A percentile compares a stretch with the other conserved stretches of the same genome.
phyloP scores from a whole-genome alignment of 2,329 filamentous ascomycete genomes.

The Tolypocladium album region DNA sequence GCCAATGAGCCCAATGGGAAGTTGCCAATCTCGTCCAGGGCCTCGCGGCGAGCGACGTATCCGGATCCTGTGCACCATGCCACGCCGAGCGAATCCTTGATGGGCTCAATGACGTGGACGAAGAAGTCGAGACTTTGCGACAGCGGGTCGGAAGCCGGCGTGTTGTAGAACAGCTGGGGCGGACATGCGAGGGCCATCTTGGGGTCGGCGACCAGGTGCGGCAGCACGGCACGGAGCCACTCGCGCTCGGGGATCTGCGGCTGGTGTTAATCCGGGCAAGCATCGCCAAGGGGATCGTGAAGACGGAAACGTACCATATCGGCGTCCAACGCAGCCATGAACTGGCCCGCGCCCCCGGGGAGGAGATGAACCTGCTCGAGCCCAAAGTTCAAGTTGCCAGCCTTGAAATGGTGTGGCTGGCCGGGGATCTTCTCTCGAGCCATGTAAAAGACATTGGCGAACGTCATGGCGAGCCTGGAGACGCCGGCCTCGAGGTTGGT shows the following conservation, averaged over 20 bases:
- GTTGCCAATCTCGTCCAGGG: conserved; percentile 49
- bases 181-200: conserved; percentile 50
- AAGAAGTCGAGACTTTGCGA: conserved; percentile 48
- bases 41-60: conserved; percentile 46
- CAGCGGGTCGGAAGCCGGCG: conserved; percentile 46
- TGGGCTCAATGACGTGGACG: conserved; percentile 40
- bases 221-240: conserved; percentile 49
- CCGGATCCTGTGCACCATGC: conserved; percentile 58
- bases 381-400: conserved; percentile 53
- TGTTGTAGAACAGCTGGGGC: conserved; percentile 54
- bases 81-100: conserved; percentile 39
- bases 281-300: not conserved
- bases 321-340: conserved; percentile 53
- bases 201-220: conserved; percentile 45
- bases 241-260: conserved; percentile 47
- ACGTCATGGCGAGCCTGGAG: conserved; percentile 23
- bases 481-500: conserved; percentile 28
- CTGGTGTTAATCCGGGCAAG: not conserved
- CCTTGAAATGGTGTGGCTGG: conserved; percentile 48
- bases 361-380: conserved; percentile 37
- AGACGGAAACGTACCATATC: conserved; percentile 41
- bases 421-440: conserved; percentile 37
- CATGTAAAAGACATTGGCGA: conserved; percentile 41
- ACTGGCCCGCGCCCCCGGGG: conserved; percentile 44
- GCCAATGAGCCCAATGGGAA: conserved; percentile 49